Base-by-base conservation (phyloP, 768 basidiomycete genomes). In the Porphyrellus cyaneotinctus region DNA sequence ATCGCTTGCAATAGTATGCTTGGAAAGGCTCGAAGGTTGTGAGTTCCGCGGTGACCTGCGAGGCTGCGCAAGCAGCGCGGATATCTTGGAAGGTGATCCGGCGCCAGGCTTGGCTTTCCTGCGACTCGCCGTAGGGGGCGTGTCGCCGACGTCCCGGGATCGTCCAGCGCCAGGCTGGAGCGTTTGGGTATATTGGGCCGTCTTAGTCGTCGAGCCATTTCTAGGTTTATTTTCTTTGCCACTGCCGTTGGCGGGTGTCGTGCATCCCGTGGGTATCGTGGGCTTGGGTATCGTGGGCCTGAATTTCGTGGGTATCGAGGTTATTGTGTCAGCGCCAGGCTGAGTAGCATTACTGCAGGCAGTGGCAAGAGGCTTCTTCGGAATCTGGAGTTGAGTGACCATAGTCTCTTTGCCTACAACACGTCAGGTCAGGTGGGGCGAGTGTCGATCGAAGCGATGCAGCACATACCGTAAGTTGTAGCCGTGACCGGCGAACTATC, bases 151-250 rank as follows among this genome's bases (percentile, higher is more conserved):
- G 35, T 39, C 45, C 38, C 6, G 15, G 13, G 17, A 23, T 4
- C 31, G 56, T 43, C 51, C 53, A 38, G 41, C 47, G 32, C 45
- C 54, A 39, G 5, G 20, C 37, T 38, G 37, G 20, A 38, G 20
- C 37, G 20, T 8, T 22, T 39, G 20, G 20, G 38, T 22, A 22
- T 13, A 10, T 13, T 31, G 52, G 48, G 37, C 11, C 45, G 49
- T 54, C 53, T 26, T 46, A n/a, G 31, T 54, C 36, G 4, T 28
- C 26, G 26, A 30, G 43, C 49, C 26, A 3, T 38, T 41, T 37
- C 38, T 32, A 30, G 51, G 2, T 20, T 28, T 43, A 36, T 64
- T 64, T 43, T 65, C 65, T 38, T 67, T 60, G 24, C 46, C 46
- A 43, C 39, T 49, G 26, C 47, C 28, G 12, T 38, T 58, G 30